Evolutionary conservation across 1,284 basidiomycete genomes (phyloP).

Genomic region (Singerocomus inundabilis): DNA sequence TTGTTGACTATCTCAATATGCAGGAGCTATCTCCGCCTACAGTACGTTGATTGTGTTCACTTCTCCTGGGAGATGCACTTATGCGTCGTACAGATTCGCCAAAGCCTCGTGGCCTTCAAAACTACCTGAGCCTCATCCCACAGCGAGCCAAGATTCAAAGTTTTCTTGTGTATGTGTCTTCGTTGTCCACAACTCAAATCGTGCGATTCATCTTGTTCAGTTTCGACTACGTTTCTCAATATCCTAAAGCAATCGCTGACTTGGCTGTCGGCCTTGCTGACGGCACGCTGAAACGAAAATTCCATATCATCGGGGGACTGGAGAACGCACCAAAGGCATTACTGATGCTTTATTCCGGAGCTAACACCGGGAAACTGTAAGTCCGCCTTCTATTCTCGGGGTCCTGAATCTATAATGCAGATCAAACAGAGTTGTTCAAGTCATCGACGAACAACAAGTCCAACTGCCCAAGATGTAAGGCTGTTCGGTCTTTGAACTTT

Average conservation of each 20-base stretch:
- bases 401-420: neutral
- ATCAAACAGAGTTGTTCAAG: constrained; percentile 42
- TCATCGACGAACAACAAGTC: constrained; percentile 37
- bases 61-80: neutral
- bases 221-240: constrained; percentile 63
- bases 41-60: constrained; percentile 43
- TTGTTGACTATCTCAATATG: constrained; percentile 6
- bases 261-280: constrained; percentile 54
- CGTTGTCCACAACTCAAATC: neutral
- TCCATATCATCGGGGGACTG: constrained; percentile 74
- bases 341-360: constrained; percentile 70
- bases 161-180: constrained; percentile 68
- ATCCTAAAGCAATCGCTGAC: constrained; percentile 50
- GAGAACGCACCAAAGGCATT: constrained; percentile 69
- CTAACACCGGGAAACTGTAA: constrained; percentile 80
- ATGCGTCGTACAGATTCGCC: constrained; percentile 41
- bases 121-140: constrained; percentile 66
- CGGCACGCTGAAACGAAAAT: constrained; percentile 78
- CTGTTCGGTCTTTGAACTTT: neutral
- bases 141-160: constrained; percentile 79
- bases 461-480: constrained; percentile 32
- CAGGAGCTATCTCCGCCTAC: constrained; percentile 79
- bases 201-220: constrained; percentile 34
- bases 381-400: constrained; percentile 31
- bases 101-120: constrained; percentile 57